Conservation (phyloP, 140 eudicot species). For the Cichorium intybus region DNA sequence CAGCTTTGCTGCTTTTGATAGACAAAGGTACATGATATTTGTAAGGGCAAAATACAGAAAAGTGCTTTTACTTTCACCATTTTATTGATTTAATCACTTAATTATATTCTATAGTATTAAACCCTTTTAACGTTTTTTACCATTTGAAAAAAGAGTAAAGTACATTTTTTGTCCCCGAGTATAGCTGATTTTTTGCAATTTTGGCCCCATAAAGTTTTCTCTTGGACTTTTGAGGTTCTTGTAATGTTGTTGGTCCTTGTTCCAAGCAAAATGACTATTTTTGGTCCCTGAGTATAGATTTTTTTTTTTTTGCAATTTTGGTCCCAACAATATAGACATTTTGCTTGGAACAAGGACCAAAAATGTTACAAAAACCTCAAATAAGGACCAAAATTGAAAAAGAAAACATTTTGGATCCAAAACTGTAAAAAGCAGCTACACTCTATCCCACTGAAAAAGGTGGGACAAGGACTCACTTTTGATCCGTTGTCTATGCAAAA, state of each 20-base stretch:
- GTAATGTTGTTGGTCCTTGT: not conserved
- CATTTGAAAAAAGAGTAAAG: not conserved
- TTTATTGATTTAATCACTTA: not conserved
- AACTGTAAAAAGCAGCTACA: not conserved
- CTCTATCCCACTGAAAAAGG: not conserved
- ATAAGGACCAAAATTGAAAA: not conserved
- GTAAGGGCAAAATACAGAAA: not conserved
- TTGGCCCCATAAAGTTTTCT: not conserved
- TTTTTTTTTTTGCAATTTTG: not conserved
- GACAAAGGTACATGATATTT: slow-evolving; percentile 50
- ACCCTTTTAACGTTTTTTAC: too few relatives aligned
- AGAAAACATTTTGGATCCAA: not conserved
- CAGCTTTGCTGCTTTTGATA: slow-evolving; percentile 69
- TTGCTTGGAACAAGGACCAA: not conserved
- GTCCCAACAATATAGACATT: not conserved
- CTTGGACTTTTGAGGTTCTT: not conserved
- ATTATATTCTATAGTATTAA: too few relatives aligned
- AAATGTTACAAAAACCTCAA: not conserved
- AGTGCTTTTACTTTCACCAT: not conserved
- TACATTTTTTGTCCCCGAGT: not conserved
- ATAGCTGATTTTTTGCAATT: not conserved
- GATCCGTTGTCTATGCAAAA: not conserved
- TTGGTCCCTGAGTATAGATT: not conserved
- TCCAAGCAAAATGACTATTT: not conserved
- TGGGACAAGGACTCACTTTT: not conserved